These are phyloP conservation scores for Potentilla sterilis DNA, from an alignment of 306 rosid genomes.

Conservation along the genomic window DNA sequence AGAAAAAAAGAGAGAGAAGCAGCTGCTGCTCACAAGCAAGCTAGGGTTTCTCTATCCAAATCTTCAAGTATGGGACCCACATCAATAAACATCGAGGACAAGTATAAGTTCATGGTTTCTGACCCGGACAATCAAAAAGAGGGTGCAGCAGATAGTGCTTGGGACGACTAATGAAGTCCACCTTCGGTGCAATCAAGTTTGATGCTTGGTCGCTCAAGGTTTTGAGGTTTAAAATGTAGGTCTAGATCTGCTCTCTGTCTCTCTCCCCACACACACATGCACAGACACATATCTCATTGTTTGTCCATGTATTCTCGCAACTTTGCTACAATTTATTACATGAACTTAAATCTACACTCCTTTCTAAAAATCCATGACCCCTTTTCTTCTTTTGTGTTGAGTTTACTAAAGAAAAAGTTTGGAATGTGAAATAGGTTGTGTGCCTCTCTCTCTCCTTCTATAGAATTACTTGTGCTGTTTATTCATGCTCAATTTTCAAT, in stretches of 20 bases:
- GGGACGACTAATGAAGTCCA: slow-evolving; percentile 59
- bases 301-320: not conserved
- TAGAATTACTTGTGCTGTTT: slow-evolving; percentile 6
- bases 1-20: slow-evolving; percentile 91
- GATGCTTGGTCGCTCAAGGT: slow-evolving; percentile 29
- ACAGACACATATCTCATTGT: not conserved
- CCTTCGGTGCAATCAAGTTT: slow-evolving; percentile 23
- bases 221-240: slow-evolving; percentile 15
- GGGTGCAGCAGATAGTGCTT: slow-evolving; percentile 87
- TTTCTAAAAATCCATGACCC: not conserved
- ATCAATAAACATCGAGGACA: slow-evolving; percentile 69
- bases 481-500: not conserved
- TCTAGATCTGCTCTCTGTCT: not conserved
- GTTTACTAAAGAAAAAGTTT: not conserved
- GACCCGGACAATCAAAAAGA: slow-evolving; percentile 44
- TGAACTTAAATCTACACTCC: not conserved
- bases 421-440: not conserved
- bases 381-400: not conserved
- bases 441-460: not conserved
- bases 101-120: slow-evolving; percentile 73
- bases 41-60: slow-evolving; percentile 54
- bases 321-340: not conserved
- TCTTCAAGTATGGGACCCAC: slow-evolving; percentile 45
- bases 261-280: too few relatives aligned
- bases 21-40: slow-evolving; percentile 76